Evolutionary conservation across 306 rosid genomes (phyloP).

Genomic region (Trifolium pratense): DNA sequence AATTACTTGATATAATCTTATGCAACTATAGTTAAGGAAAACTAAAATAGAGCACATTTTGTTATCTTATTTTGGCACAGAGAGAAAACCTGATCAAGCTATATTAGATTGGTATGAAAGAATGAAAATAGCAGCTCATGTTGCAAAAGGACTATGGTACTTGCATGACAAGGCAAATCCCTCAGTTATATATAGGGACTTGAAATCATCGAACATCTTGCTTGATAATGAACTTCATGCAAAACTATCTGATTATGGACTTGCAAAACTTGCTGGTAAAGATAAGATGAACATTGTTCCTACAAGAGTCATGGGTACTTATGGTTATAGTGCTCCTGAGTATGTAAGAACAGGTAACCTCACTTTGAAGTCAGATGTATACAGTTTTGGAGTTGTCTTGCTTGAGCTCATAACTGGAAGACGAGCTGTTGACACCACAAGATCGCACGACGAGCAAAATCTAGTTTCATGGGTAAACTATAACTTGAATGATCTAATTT

Average conservation of each 20-base stretch:
- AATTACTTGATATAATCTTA: neutral
- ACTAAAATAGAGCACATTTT: conserved; percentile 11
- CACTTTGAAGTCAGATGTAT: conserved; percentile 82
- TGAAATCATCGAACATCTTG: conserved; percentile 77
- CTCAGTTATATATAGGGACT: conserved; percentile 71
- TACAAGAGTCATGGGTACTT: conserved; percentile 80
- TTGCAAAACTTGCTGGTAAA: conserved; percentile 63
- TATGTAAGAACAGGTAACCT: conserved; percentile 67
- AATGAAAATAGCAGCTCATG: conserved; percentile 69
- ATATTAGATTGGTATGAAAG: conserved; percentile 76
- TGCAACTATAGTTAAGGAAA: conserved; percentile 10
- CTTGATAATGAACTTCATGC: conserved; percentile 65
- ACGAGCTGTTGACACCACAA: conserved; percentile 76
- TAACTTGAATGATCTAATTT: too few species aligned
- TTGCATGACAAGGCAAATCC: conserved; percentile 85
- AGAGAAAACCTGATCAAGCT: conserved; percentile 37
- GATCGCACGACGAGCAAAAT: conserved; percentile 74
- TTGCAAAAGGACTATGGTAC: conserved; percentile 81
- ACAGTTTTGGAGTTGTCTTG: conserved; percentile 82
- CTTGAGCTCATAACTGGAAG: conserved; percentile 90
- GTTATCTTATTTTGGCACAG: conserved; percentile 47
- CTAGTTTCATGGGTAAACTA: conserved; percentile 81
- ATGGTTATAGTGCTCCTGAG: conserved; percentile 91
- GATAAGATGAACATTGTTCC: conserved; percentile 59
- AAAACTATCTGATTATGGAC: conserved; percentile 82